Conservation (phyloP, 177 flowering plant genomes). For the Telopea speciosissima region DNA sequence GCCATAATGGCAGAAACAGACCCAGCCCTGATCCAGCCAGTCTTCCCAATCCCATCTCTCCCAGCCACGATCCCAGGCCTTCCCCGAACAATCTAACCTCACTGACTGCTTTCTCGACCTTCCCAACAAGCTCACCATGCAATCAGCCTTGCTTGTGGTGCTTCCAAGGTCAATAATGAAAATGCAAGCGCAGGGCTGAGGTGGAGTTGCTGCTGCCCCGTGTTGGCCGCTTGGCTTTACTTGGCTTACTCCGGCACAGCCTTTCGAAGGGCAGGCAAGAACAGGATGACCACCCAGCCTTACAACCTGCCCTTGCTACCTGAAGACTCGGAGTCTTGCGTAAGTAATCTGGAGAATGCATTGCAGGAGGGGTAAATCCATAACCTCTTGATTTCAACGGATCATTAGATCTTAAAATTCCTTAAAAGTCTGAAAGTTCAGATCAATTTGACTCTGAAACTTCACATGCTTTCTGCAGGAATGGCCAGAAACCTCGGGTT, state of each 20-base stretch:
- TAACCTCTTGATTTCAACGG: no score
- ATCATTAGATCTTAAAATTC: no score
- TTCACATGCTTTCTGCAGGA: constrained; percentile 22
- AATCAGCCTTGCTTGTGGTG: constrained; percentile 45
- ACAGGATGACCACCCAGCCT: constrained; percentile 18
- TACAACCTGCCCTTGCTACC: constrained; percentile 72
- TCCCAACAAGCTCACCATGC: constrained; percentile 48
- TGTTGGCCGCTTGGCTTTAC: constrained; percentile 86
- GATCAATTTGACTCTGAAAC: no score
- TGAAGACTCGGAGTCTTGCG: constrained; percentile 88
- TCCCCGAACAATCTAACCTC: constrained; percentile 69
- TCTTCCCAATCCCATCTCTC: constrained; percentile 20
- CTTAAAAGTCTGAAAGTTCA: no score
- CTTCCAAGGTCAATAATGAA: no score
- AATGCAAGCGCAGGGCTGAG: constrained; percentile 5
- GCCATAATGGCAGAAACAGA: no score
- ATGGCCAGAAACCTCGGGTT: constrained; percentile 48
- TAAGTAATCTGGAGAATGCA: no score
- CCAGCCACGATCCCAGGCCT: constrained; percentile 77
- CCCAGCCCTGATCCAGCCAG: no score
- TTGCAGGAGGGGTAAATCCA: neutral
- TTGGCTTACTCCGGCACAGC: constrained; percentile 67
- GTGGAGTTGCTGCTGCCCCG: constrained; percentile 71
- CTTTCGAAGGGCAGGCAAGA: constrained; percentile 22
- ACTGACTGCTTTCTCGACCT: constrained; percentile 63